phyloP scores from a whole-genome alignment of 2,329 filamentous ascomycete genomes.

The Colletotrichum gloeosporioides region DNA sequence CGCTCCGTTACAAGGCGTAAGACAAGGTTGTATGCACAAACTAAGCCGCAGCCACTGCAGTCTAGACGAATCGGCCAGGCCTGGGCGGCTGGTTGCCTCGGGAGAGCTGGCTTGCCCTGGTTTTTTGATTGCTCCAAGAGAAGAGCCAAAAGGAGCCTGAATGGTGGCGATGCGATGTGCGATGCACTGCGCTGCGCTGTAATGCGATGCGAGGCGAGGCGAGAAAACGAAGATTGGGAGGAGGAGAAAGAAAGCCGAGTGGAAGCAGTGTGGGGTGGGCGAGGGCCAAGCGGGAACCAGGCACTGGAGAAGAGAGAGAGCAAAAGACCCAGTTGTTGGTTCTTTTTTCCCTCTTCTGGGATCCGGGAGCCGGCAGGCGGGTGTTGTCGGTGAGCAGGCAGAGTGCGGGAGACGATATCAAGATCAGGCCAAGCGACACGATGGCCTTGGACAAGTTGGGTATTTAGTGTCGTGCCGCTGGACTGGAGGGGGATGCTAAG shows the following conservation, averaged over 20 bases:
- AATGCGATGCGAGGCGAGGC: not conserved
- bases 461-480: not conserved
- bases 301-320: not conserved
- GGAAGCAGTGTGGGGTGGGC: not conserved
- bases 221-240: not conserved
- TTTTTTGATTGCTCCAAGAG: not conserved
- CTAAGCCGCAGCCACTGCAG: slow-evolving; percentile 20
- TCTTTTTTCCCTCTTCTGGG: not conserved
- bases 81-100: not conserved
- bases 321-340: not conserved
- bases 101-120: not conserved
- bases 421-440: not conserved
- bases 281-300: not conserved
- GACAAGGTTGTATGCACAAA: slow-evolving; percentile 14
- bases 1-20: slow-evolving; percentile 14
- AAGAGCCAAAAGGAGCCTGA: not conserved
- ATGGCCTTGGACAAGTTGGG: not conserved
- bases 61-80: not conserved
- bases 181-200: not conserved
- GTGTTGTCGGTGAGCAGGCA: slow-evolving; percentile 10
- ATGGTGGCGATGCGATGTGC: slow-evolving; percentile 1
- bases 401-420: not conserved
- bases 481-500: not conserved
- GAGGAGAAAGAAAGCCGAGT: not conserved
- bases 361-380: not conserved